Conservation (phyloP, 202 grass and related monocot genomes). For the Setaria italica region DNA sequence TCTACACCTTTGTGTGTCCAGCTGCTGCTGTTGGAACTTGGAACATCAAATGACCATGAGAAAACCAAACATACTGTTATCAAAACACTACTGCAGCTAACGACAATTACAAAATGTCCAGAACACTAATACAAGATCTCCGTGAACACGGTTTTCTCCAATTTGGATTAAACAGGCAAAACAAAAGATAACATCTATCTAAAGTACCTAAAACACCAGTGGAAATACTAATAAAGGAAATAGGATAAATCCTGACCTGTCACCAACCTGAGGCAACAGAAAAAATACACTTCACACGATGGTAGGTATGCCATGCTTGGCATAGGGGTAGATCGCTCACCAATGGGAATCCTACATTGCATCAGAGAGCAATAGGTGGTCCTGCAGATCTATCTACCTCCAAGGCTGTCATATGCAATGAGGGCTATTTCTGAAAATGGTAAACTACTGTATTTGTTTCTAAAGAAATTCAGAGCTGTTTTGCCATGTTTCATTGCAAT, state of each 20-base stretch:
- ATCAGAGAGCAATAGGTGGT: not conserved
- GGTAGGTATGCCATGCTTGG: conserved; percentile 16
- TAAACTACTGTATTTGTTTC: not conserved
- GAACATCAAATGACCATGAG: conserved; percentile 36
- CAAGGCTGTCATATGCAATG: not conserved
- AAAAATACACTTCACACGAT: not conserved
- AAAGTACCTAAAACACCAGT: conserved; percentile 1
- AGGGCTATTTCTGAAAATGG: conserved; percentile 19
- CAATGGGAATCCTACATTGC: not conserved
- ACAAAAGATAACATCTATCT: not conserved
- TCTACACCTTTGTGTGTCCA: conserved; percentile 14
- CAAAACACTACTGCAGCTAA: no score
- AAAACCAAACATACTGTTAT: conserved; percentile 14
- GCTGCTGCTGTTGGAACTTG: conserved; percentile 43
- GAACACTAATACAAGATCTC: conserved; percentile 9
- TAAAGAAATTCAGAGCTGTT: not conserved
- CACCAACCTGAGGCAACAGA: not conserved
- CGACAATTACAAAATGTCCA: not conserved
- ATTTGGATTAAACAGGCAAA: not conserved
- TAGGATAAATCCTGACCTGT: conserved; percentile 4
- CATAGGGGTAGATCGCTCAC: conserved; percentile 17
- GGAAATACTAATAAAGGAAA: conserved; percentile 13
- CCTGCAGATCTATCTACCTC: conserved; percentile 3
- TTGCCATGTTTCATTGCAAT: not conserved
- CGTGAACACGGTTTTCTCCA: not conserved